A percentile compares a stretch with the other conserved stretches of the same genome.
Evolutionary conservation across 495 filamentous ascomycete genomes (phyloP).

Genomic region (Aspergillus bridgeri): DNA sequence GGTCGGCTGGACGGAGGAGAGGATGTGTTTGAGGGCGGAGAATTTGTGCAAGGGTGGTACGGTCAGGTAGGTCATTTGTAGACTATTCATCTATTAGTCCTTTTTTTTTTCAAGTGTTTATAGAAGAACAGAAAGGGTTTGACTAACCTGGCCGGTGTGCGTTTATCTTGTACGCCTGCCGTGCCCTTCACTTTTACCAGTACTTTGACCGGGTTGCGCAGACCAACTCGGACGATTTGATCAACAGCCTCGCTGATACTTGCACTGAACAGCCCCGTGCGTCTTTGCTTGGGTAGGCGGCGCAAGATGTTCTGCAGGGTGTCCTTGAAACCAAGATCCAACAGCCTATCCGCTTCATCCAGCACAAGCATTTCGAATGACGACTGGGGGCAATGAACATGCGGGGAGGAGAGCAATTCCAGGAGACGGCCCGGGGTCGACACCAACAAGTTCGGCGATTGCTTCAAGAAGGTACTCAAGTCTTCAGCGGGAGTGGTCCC

Average conservation of each 20-base stretch:
- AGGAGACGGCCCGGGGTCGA: constrained; percentile 85
- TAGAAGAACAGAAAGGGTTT: background rate
- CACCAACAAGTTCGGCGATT: constrained; percentile 81
- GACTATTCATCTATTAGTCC: constrained; percentile 40
- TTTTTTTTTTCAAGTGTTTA: too few relatives aligned
- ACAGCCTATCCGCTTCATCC: constrained; percentile 88
- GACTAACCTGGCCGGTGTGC: constrained; percentile 63
- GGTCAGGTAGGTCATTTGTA: constrained; percentile 88
- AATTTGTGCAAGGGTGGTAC: constrained; percentile 73
- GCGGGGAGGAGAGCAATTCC: constrained; percentile 83
- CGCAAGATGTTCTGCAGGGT: constrained; percentile 81
- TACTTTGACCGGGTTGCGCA: constrained; percentile 92
- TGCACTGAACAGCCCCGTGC: constrained; percentile 92
- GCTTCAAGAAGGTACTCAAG: constrained; percentile 71
- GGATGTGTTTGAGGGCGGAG: constrained; percentile 65
- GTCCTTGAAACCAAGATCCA: constrained; percentile 94
- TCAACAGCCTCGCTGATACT: constrained; percentile 88
- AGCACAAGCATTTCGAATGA: constrained; percentile 87
- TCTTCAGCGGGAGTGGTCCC: constrained; percentile 80
- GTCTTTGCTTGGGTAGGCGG: constrained; percentile 83
- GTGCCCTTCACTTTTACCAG: constrained; percentile 85
- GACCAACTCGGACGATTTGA: constrained; percentile 84
- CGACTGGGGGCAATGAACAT: constrained; percentile 84
- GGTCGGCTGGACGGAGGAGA: constrained; percentile 62
- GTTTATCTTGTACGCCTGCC: constrained; percentile 71